Conservation (phyloP, 2,329 filamentous ascomycete species). For the Phialophora expanda region DNA sequence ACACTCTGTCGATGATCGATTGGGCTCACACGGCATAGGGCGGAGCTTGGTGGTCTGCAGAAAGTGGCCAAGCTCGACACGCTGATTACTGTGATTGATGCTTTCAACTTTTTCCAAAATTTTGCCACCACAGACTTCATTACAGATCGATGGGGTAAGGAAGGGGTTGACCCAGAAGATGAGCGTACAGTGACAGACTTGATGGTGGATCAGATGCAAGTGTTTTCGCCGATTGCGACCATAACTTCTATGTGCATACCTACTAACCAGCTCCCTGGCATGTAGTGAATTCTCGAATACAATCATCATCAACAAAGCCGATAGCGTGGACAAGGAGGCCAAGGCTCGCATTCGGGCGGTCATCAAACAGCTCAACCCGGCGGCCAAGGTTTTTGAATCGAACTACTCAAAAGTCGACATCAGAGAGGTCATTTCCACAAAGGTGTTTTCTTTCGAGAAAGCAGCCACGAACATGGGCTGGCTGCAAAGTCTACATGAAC, state of each 20-base stretch:
- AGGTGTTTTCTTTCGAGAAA: conserved; percentile 67
- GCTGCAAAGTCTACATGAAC: conserved; percentile 71
- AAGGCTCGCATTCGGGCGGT: conserved; percentile 58
- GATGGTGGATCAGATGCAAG: conserved; percentile 71
- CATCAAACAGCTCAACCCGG: conserved; percentile 68
- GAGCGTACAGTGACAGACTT: conserved; percentile 75
- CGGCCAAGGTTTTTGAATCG: conserved; percentile 67
- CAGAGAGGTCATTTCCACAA: conserved; percentile 68
- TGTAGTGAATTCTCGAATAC: conserved; percentile 71
- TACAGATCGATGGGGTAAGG: conserved; percentile 63
- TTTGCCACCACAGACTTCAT: conserved; percentile 73
- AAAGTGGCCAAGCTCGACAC: conserved; percentile 71
- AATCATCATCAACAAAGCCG: conserved; percentile 72
- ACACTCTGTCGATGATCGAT: neutral
- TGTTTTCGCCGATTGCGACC: no score
- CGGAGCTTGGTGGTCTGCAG: conserved; percentile 66
- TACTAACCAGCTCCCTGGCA: neutral
- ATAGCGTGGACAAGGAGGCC: conserved; percentile 60
- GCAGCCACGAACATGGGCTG: conserved; percentile 71
- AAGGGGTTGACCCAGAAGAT: conserved; percentile 69
- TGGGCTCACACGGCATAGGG: conserved; percentile 43
- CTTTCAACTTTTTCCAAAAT: conserved; percentile 73
- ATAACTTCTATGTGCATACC: neutral
- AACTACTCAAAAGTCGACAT: conserved; percentile 66
- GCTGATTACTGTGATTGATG: conserved; percentile 73